Evolutionary conservation across 148 eudicot species (phyloP).

Genomic region (Silene latifolia): DNA sequence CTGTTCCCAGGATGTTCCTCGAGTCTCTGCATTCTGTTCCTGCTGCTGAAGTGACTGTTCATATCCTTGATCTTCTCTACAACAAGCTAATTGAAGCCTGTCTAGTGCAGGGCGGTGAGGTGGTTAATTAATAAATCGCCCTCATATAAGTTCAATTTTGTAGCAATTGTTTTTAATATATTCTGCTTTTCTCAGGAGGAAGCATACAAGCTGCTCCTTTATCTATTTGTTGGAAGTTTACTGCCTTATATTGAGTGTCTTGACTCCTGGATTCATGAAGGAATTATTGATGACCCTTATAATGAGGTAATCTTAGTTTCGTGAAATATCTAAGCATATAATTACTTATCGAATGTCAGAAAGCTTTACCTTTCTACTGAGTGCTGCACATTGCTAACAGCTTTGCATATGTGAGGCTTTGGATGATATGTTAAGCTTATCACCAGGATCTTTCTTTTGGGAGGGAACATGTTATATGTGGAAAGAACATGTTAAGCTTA

Average conservation of each 20-base stretch:
- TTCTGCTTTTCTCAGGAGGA: constrained; percentile 68
- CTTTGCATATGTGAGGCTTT: not conserved
- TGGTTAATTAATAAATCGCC: constrained; percentile 21
- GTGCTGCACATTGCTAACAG: not conserved
- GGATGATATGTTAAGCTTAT: not conserved
- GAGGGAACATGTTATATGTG: not conserved
- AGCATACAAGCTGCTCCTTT: constrained; percentile 75
- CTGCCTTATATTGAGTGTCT: constrained; percentile 75
- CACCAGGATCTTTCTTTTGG: constrained; percentile 1
- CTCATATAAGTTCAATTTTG: not conserved
- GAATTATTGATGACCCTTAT: constrained; percentile 90
- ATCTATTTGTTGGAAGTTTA: constrained; percentile 69
- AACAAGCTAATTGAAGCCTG: constrained; percentile 71
- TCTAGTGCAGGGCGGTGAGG: constrained; percentile 91
- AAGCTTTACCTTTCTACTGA: not conserved
- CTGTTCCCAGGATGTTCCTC: constrained; percentile 53
- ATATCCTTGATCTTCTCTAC: constrained; percentile 76
- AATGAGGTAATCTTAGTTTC: constrained; percentile 62
- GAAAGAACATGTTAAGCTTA: too few relatives aligned
- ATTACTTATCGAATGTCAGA: not conserved
- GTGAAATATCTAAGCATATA: not conserved
- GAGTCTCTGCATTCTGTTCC: constrained; percentile 49
- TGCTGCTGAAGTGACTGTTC: constrained; percentile 73
- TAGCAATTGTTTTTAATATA: constrained; percentile 7
- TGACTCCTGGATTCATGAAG: constrained; percentile 95